A percentile compares a stretch with the other conserved stretches of the same genome.
phyloP scores from a whole-genome alignment of 352 stramenopile genomes.

The Elongisporangium anandrum region DNA sequence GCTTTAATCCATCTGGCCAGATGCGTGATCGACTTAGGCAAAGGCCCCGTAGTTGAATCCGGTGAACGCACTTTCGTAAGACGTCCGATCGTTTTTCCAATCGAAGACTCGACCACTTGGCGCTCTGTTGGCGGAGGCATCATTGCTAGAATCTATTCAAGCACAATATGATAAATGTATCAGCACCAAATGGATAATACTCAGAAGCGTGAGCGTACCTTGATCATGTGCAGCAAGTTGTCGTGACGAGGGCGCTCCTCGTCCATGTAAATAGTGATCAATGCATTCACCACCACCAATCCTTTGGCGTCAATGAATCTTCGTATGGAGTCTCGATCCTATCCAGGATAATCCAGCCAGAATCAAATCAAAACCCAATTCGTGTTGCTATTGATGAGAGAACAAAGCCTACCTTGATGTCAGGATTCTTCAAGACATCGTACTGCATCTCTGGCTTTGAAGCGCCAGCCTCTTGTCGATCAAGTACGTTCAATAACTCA shows the following conservation, averaged over 20 bases:
- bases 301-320: conserved; percentile 58
- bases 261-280: conserved; percentile 29
- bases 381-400: background rate
- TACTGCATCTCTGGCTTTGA: conserved; percentile 51
- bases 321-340: conserved; percentile 55
- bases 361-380: background rate
- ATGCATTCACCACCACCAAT: conserved; percentile 51
- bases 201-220: conserved; percentile 1
- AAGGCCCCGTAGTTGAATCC: conserved; percentile 19
- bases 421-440: conserved; percentile 50
- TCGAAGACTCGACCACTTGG: conserved; percentile 51
- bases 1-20: conserved; percentile 72
- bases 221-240: conserved; percentile 10
- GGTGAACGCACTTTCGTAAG: conserved; percentile 37
- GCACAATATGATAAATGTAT: conserved; percentile 5
- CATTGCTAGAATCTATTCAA: conserved; percentile 65
- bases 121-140: conserved; percentile 47
- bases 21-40: conserved; percentile 39
- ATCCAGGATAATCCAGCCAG: background rate
- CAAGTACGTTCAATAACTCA: conserved; percentile 50
- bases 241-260: conserved; percentile 8
- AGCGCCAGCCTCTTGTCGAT: conserved; percentile 25
- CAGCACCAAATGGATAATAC: background rate
- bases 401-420: conserved; percentile 29
- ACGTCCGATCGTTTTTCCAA: conserved; percentile 59